Evolutionary conservation across 2,329 filamentous ascomycete species (phyloP).

Genomic region (Dissoconium aciculare): DNA sequence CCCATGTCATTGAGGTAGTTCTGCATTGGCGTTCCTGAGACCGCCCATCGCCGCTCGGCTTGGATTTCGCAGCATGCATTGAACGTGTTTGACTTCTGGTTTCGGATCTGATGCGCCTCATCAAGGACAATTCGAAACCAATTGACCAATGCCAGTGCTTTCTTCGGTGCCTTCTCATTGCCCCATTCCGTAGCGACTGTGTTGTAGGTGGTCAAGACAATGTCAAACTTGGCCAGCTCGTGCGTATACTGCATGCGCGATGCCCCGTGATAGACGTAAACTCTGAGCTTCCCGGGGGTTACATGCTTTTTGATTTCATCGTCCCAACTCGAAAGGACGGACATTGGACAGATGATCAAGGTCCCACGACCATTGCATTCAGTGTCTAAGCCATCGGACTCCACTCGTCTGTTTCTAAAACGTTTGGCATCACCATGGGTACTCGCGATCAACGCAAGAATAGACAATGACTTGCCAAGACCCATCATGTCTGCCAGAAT

Average conservation of each 20-base stretch:
- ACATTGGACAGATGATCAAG: constrained; percentile 74
- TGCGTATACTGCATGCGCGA: constrained; percentile 55
- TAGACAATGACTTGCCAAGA: constrained; percentile 49
- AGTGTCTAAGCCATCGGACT: constrained; percentile 22
- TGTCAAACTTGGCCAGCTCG: constrained; percentile 57
- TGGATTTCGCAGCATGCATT: constrained; percentile 69
- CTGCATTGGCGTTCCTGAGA: constrained; percentile 93
- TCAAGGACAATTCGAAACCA: constrained; percentile 93
- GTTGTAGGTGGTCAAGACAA: constrained; percentile 87
- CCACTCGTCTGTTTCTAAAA: constrained; percentile 39
- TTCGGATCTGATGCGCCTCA: constrained; percentile 88
- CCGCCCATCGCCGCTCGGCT: constrained; percentile 77
- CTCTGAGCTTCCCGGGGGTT: constrained; percentile 46
- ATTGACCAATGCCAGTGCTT: constrained; percentile 60
- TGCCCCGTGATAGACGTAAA: constrained; percentile 75
- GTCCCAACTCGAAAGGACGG: constrained; percentile 87
- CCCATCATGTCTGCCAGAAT: constrained; percentile 40
- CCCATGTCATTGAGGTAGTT: constrained; percentile 85
- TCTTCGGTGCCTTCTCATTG: constrained; percentile 28
- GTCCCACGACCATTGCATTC: constrained; percentile 61
- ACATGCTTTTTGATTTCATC: constrained; percentile 79
- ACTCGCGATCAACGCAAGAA: constrained; percentile 60
- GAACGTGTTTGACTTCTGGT: constrained; percentile 65
- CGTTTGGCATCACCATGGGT: constrained; percentile 46
- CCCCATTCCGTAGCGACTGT: constrained; percentile 60